phyloP scores from a whole-genome alignment of 257 asterid genomes.

The Nicotiana otophora region DNA sequence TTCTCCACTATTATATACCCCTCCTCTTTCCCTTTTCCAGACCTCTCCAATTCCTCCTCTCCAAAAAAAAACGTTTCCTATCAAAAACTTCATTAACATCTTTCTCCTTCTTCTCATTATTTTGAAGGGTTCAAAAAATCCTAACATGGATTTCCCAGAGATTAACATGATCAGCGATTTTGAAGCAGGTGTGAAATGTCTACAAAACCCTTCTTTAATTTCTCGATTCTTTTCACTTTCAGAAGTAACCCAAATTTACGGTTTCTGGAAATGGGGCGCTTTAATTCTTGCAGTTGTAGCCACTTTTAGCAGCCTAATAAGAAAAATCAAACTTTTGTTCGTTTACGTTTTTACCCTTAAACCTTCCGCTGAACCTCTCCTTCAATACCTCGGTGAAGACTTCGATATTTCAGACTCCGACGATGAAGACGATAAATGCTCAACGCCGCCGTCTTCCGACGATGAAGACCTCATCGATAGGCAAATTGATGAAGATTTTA shows the following conservation, averaged over 20 bases:
- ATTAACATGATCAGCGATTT: constrained; percentile 58
- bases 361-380: constrained; percentile 37
- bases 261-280: constrained; percentile 94
- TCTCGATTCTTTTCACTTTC: constrained; percentile 41
- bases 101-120: background rate
- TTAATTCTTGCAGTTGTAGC: constrained; percentile 65
- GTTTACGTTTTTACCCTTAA: constrained; percentile 39
- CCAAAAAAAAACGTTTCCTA: background rate
- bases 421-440: constrained; percentile 21
- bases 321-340: constrained; percentile 44
- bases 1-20: constrained; percentile 12
- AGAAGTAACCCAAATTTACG: constrained; percentile 3
- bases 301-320: constrained; percentile 57
- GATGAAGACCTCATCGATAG: constrained; percentile 18
- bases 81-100: background rate
- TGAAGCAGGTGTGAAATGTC: constrained; percentile 72
- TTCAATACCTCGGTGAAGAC: constrained; percentile 33
- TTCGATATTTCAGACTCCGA: constrained; percentile 45
- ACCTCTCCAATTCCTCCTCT: constrained; percentile 4
- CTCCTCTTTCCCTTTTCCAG: background rate
- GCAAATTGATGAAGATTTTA: constrained; percentile 36
- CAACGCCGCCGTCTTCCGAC: constrained; percentile 35
- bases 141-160: background rate
- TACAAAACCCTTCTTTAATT: constrained; percentile 55
- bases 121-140: background rate